Conservation (phyloP, 2,329 filamentous ascomycete genomes). For the Salinomyces thailandicus region DNA sequence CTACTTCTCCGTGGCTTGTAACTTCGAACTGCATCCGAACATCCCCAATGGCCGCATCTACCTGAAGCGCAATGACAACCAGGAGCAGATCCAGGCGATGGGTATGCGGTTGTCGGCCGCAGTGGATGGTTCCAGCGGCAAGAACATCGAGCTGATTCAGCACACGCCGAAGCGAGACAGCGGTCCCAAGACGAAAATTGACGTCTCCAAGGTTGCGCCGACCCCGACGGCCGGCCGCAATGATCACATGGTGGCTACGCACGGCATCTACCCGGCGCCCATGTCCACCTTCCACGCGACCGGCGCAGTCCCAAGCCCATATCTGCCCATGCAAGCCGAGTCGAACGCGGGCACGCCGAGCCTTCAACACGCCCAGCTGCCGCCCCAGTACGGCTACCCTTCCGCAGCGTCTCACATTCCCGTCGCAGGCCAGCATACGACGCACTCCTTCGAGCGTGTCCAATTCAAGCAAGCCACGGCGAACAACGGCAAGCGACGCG, state of each 20-base stretch:
- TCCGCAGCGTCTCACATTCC: constrained; percentile 14
- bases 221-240: constrained; percentile 38
- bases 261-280: constrained; percentile 23
- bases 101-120: constrained; percentile 78
- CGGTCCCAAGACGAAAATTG: constrained; percentile 63
- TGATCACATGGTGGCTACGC: constrained; percentile 28
- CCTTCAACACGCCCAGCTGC: constrained; percentile 8
- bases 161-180: constrained; percentile 89
- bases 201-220: constrained; percentile 62
- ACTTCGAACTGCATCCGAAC: constrained; percentile 60
- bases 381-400: constrained; percentile 12
- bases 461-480: constrained; percentile 91
- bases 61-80: constrained; percentile 37
- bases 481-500: constrained; percentile 84
- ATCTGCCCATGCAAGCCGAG: constrained; percentile 33
- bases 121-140: constrained; percentile 63
- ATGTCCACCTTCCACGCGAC: constrained; percentile 31
- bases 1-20: constrained; percentile 79
- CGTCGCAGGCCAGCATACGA: constrained; percentile 25
- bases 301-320: constrained; percentile 27
- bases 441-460: constrained; percentile 72
- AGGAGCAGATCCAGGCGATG: constrained; percentile 57
- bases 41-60: constrained; percentile 47
- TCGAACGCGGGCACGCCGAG: constrained; percentile 8
- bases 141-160: constrained; percentile 74